A percentile compares a stretch with the other conserved stretches of the same genome.
These are phyloP conservation scores for Trichopus zeylanicus DNA, from an alignment of 116 monocot genomes.

Conservation along the genomic window DNA sequence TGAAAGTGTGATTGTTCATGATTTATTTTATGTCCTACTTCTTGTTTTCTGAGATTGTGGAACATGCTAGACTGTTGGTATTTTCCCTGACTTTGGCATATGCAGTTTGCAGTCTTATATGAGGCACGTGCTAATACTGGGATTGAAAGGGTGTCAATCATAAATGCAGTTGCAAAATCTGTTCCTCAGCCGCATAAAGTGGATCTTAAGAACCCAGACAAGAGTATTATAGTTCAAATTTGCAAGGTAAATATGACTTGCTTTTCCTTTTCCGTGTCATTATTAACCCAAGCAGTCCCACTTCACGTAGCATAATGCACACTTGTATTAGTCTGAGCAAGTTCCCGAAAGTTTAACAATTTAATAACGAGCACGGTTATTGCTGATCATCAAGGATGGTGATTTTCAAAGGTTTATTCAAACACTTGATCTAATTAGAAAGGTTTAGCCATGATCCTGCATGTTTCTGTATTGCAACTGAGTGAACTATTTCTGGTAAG, in stretches of 20 bases:
- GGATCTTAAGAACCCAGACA: conserved; percentile 84
- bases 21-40: background rate
- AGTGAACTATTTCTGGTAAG: no score
- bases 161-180: conserved; percentile 88
- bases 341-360: no score
- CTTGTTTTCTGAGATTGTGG: background rate
- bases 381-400: no score
- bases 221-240: conserved; percentile 85
- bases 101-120: conserved; percentile 93
- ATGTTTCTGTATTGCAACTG: no score
- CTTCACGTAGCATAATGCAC: no score
- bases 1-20: background rate
- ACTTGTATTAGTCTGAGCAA: no score
- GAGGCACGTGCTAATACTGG: conserved; percentile 93
- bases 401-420: no score
- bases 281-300: no score
- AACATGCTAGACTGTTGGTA: background rate
- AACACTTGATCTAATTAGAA: no score
- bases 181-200: conserved; percentile 89
- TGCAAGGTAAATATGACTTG: conserved; percentile 49
- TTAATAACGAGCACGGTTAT: no score
- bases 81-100: conserved; percentile 4
- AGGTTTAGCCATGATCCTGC: no score
- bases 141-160: conserved; percentile 86
- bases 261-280: background rate